Percentiles rank a stretch among this genome's conserved stretches.
Evolutionary conservation across 2,329 filamentous ascomycete species (phyloP).

Genomic region (Chrysosphaeria jannelii): DNA sequence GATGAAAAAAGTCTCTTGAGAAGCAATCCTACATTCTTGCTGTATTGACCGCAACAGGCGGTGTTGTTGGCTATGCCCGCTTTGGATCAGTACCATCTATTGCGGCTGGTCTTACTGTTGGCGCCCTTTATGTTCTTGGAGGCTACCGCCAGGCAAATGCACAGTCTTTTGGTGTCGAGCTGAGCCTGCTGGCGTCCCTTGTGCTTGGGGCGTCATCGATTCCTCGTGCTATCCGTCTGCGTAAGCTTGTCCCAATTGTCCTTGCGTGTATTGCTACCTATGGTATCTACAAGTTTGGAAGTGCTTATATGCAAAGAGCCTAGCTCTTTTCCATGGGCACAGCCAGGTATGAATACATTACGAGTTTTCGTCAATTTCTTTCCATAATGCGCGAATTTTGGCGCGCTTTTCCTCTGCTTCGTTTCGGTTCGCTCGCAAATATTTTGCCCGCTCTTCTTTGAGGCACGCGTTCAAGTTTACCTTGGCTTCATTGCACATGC

Average conservation of each 20-base stretch:
- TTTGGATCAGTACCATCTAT: constrained; percentile 71
- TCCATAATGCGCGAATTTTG: constrained; percentile 49
- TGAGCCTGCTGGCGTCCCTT: constrained; percentile 67
- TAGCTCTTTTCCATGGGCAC: too few species aligned
- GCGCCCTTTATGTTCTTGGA: constrained; percentile 42
- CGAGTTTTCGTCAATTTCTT: constrained; percentile 43
- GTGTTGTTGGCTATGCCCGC: constrained; percentile 58
- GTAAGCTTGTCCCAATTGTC: constrained; percentile 59
- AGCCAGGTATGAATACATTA: too few species aligned
- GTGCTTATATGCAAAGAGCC: constrained; percentile 18
- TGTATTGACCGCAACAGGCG: constrained; percentile 57
- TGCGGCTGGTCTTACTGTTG: constrained; percentile 58
- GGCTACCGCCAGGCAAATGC: constrained; percentile 50
- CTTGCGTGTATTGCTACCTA: constrained; percentile 53
- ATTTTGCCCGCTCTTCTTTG: constrained; percentile 47
- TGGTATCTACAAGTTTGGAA: constrained; percentile 54
- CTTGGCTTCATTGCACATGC: constrained; percentile 75
- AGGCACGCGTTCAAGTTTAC: constrained; percentile 61
- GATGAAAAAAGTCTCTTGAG: constrained; percentile 9
- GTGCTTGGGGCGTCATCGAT: constrained; percentile 61
- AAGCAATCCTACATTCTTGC: constrained; percentile 48
- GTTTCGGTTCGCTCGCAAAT: constrained; percentile 48
- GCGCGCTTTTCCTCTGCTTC: constrained; percentile 37
- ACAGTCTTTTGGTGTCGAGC: constrained; percentile 57
- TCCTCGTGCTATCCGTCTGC: constrained; percentile 54